These are phyloP conservation scores for Tarenaya hassleriana DNA, from an alignment of 345 rosid genomes.

Conservation along the genomic window DNA sequence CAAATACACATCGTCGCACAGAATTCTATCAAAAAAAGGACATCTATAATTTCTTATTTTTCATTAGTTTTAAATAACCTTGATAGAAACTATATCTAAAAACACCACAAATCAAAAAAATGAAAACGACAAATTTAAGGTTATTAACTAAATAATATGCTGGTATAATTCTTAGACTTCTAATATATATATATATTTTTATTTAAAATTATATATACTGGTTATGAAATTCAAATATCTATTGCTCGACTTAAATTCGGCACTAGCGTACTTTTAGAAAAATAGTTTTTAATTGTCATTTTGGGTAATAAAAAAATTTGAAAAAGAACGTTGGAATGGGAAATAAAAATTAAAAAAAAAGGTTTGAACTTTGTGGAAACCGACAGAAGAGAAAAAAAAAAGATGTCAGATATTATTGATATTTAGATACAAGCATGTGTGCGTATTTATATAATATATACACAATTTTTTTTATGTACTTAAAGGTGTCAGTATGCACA, in stretches of 20 bases:
- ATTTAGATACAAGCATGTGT: slow-evolving; percentile 1
- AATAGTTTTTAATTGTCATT: too few relatives aligned
- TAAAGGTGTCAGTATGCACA: neutral
- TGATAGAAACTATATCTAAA: too few relatives aligned
- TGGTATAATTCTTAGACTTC: neutral
- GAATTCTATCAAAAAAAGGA: too few relatives aligned
- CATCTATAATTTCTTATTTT: too few relatives aligned
- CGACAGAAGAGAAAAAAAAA: slow-evolving; percentile 26
- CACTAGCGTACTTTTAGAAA: too few relatives aligned
- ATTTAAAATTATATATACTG: neutral
- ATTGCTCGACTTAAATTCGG: too few relatives aligned
- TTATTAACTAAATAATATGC: too few relatives aligned
- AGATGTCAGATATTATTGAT: slow-evolving; percentile 18
- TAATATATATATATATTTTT: neutral
- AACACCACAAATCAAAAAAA: too few relatives aligned
- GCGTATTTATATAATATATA: neutral
- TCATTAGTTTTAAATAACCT: too few relatives aligned
- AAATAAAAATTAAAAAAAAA: neutral
- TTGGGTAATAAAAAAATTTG: neutral
- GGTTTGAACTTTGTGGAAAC: slow-evolving; percentile 32
- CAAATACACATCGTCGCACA: too few relatives aligned
- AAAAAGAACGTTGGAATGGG: neutral
- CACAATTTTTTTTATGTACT: neutral
- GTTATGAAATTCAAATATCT: too few relatives aligned
- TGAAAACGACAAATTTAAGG: too few relatives aligned